Percentiles rank a stretch among this genome's conserved stretches.
phyloP scores from a whole-genome alignment of 352 stramenopile genomes.

The Globisporangium cederbergense region DNA sequence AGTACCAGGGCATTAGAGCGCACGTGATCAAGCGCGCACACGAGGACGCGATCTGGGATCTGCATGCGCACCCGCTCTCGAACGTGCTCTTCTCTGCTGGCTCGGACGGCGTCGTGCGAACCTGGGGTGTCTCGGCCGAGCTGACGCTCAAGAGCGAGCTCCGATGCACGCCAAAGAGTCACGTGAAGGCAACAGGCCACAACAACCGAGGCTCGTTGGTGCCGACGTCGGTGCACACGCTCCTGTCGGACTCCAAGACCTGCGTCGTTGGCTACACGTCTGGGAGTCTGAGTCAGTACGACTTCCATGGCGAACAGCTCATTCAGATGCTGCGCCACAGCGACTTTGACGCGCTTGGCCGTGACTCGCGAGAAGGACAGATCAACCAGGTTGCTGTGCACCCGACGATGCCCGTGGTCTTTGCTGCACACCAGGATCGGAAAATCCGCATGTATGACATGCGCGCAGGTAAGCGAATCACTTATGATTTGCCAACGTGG shows the following conservation, averaged over 20 bases:
- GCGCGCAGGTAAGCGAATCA: constrained; percentile 41
- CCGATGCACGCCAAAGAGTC: constrained; percentile 47
- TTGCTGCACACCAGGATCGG: constrained; percentile 77
- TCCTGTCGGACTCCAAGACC: constrained; percentile 76
- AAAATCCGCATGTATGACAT: constrained; percentile 88
- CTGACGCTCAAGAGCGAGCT: constrained; percentile 75
- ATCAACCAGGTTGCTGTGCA: constrained; percentile 78
- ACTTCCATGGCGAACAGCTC: constrained; percentile 75
- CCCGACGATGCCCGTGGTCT: constrained; percentile 79
- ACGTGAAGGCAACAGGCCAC: constrained; percentile 47
- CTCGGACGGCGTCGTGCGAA: constrained; percentile 72
- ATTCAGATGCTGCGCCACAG: constrained; percentile 66
- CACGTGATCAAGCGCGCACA: constrained; percentile 73
- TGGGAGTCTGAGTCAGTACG: constrained; percentile 60
- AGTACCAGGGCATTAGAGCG: constrained; percentile 70
- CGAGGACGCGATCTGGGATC: constrained; percentile 79
- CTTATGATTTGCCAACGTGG: background rate
- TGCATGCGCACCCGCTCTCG: constrained; percentile 77
- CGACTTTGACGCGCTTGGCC: constrained; percentile 59
- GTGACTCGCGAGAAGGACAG: constrained; percentile 55
- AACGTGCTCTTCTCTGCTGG: constrained; percentile 82
- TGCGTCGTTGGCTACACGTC: constrained; percentile 79
- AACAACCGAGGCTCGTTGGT: constrained; percentile 52
- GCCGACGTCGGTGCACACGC: constrained; percentile 68
- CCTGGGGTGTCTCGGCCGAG: constrained; percentile 74